Conservation (phyloP, 2,329 filamentous ascomycete species). For the Ceratocystis albifundus region DNA sequence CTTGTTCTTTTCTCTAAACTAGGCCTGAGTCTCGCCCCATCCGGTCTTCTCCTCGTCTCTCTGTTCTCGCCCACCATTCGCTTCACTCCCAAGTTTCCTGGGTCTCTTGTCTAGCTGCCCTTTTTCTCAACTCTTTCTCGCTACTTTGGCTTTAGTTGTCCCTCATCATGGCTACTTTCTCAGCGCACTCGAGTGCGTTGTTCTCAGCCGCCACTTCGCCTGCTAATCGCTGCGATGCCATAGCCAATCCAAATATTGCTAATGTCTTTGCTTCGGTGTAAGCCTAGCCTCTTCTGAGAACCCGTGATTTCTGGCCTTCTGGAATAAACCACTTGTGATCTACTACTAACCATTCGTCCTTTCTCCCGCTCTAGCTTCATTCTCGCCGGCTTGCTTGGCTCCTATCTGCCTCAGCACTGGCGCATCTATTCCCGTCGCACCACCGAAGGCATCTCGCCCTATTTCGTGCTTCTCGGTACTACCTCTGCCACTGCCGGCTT, state of each 20-base stretch:
- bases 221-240: slow-evolving; percentile 23
- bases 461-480: slow-evolving; percentile 87
- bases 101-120: background rate
- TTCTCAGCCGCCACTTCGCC: slow-evolving; percentile 15
- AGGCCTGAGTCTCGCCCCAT: background rate
- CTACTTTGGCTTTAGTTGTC: too few relatives aligned
- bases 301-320: background rate
- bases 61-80: background rate
- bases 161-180: slow-evolving; percentile 27
- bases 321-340: background rate
- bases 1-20: too few relatives aligned
- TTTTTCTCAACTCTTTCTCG: background rate
- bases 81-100: background rate
- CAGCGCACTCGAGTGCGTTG: slow-evolving; percentile 20
- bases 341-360: background rate
- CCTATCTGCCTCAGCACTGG: slow-evolving; percentile 88
- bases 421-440: slow-evolving; percentile 78
- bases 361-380: slow-evolving; percentile 45
- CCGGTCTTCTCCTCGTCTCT: background rate
- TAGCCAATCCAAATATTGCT: slow-evolving; percentile 23
- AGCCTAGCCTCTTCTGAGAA: background rate
- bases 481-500: slow-evolving; percentile 82
- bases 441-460: slow-evolving; percentile 89
- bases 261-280: slow-evolving; percentile 24
- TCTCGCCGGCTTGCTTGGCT: slow-evolving; percentile 75